A percentile compares a stretch with the other conserved stretches of the same genome.
These are phyloP conservation scores for Globisporangium recalcitrans DNA, from an alignment of 352 stramenopile species.

Conservation along the genomic window DNA sequence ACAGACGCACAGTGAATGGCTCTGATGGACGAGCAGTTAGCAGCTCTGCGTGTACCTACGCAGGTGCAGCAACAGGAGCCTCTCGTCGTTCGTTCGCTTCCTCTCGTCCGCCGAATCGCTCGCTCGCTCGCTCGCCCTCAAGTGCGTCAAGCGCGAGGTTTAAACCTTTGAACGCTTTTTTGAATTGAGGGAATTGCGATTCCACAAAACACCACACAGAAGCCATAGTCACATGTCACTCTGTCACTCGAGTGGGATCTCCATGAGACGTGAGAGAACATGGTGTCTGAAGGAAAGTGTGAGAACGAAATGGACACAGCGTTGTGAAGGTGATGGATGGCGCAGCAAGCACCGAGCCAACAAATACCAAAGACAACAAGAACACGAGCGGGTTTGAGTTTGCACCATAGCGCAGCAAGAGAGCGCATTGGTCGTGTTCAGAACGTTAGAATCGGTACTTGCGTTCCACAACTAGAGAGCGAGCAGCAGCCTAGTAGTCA, in stretches of 20 bases:
- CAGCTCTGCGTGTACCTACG: not conserved
- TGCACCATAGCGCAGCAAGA: conserved; percentile 14
- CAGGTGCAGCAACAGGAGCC: not conserved
- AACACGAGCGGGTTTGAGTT: not conserved
- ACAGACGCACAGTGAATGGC: not conserved
- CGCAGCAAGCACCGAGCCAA: too few species aligned
- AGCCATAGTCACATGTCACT: not conserved
- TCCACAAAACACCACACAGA: conserved; percentile 3
- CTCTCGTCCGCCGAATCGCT: not conserved
- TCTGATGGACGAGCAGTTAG: not conserved
- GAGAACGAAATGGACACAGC: too few species aligned
- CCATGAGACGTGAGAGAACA: too few species aligned
- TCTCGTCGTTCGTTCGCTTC: not conserved
- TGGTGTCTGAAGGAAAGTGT: too few species aligned
- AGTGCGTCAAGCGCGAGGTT: conserved; percentile 1
- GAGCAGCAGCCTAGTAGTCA: conserved; percentile 58
- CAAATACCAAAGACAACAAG: not conserved
- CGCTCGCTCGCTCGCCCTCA: too few species aligned
- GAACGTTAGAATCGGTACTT: conserved; percentile 14
- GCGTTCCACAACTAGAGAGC: not conserved
- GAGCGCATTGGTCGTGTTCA: conserved; percentile 11
- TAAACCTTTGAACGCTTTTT: conserved; percentile 15
- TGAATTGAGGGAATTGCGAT: conserved; percentile 4
- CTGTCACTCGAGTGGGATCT: too few species aligned
- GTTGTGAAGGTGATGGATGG: too few species aligned